Percentiles rank a stretch among this genome's conserved stretches.
phyloP scores from a whole-genome alignment of 176 grass and related monocot genomes.

The Oryza meyeriana region DNA sequence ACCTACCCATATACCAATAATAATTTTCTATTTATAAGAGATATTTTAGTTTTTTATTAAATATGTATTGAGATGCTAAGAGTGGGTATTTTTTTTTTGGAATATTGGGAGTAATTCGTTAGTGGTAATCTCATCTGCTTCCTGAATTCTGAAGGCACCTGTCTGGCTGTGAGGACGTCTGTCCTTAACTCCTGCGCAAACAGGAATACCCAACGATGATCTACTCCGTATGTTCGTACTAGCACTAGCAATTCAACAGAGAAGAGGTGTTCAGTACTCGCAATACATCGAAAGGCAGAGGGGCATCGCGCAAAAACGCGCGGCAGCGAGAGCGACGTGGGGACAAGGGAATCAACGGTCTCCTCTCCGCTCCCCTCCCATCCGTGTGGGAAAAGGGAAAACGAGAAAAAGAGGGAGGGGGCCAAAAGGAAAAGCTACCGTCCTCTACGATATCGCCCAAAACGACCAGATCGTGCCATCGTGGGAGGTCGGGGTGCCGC shows the following conservation, averaged over 20 bases:
- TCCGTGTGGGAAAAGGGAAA: slow-evolving; percentile 4
- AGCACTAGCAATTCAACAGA: too few species aligned
- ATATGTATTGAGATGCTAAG: too few species aligned
- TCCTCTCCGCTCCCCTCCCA: not conserved
- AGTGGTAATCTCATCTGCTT: not conserved
- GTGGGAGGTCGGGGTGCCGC: not conserved
- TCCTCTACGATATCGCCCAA: slow-evolving; percentile 18
- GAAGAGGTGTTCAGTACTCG: too few species aligned
- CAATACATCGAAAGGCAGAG: not conserved
- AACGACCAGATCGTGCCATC: slow-evolving; percentile 36
- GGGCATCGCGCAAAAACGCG: not conserved
- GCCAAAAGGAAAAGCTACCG: slow-evolving; percentile 29
- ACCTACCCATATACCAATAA: too few species aligned
- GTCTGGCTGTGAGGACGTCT: not conserved
- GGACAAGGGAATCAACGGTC: slow-evolving; percentile 34
- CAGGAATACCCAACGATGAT: not conserved
- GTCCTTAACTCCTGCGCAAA: not conserved
- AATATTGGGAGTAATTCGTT: too few species aligned
- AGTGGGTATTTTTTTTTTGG: too few species aligned
- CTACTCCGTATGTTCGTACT: not conserved
- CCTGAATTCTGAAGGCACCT: not conserved
- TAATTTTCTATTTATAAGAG: too few species aligned
- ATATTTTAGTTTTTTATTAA: too few species aligned
- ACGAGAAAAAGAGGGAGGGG: not conserved
- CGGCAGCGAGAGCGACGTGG: not conserved